Evolutionary conservation across 352 stramenopile genomes (phyloP), one percentile per base, ranked within the genome.

Genomic region (Phytophthora citrophthora): DNA sequence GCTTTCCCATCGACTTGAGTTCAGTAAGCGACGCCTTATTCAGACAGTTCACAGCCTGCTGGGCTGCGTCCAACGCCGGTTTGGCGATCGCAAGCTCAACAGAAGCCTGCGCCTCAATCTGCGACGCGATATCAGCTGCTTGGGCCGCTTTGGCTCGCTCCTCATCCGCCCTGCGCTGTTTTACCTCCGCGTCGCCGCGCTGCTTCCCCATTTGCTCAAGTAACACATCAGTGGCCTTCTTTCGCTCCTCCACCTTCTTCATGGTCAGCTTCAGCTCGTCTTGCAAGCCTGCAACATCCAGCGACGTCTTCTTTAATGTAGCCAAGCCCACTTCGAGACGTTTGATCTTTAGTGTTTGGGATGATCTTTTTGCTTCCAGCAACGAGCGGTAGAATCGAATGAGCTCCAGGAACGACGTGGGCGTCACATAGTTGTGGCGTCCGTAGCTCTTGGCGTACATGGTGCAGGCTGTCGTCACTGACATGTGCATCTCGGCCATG

Each of bases 381-480:
- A 98, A 70, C 15, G 70, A 81, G 36, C 94, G 95, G 56, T 97
- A 98, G 48, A 98, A 97, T 7, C 81, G 76, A 58, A 98, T 97
- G 0, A 98, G 67, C 62, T 98, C 93, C 13, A 98, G 62, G 50
- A 97, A 98, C 2, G 81, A 96, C 31, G 94, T 98, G 2, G 93
- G 93, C 0, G 93, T 98, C 45, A 96, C 93, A 67, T 98, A 98
- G 64, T 97, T 98, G 64, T 88, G 94, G 8, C 93, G 76, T 1
- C 79, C 81, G 27, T 89, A 86, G 15, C 73, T 75, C 20, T 85
- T 84, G 6, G 88, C 83, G 59, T 97, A 98, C 44, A 83, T 53
- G 1, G 71, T 44, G 8, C 91, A 97, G 0, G 88, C 85, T 6
- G 56, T 61, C 2, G 86, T 94, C n/a, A 98, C 93, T 0, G 81